Conservation (phyloP, 345 rosid species). For the Bruguiera sexangula region DNA sequence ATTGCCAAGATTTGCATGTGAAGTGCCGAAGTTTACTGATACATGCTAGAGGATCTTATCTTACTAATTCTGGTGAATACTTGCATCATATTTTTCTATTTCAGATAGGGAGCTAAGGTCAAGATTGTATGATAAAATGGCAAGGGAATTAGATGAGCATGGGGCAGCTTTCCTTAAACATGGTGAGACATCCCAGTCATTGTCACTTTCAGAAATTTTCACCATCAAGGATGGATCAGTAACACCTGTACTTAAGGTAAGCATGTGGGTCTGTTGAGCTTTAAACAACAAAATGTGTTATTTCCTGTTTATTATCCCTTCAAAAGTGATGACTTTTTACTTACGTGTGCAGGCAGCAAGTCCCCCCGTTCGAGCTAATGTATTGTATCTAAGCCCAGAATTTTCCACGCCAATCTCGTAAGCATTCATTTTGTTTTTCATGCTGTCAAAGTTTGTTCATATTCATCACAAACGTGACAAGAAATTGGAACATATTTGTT, state of each 20-base stretch:
- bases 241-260: constrained; percentile 70
- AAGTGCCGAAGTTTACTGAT: constrained; percentile 20
- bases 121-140: constrained; percentile 73
- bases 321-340: constrained; percentile 1
- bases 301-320: not conserved
- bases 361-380: constrained; percentile 91
- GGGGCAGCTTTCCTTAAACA: constrained; percentile 73
- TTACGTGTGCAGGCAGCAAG: constrained; percentile 53
- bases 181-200: constrained; percentile 87
- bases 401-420: constrained; percentile 78
- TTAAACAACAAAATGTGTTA: not conserved
- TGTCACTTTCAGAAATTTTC: constrained; percentile 76
- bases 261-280: constrained; percentile 1
- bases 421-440: constrained; percentile 34
- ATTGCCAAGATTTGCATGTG: not conserved
- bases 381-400: constrained; percentile 61
- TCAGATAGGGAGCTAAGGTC: constrained; percentile 50
- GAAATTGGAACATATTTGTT: too few relatives aligned
- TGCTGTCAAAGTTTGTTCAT: not conserved
- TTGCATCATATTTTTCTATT: constrained; percentile 38
- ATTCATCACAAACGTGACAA: too few relatives aligned
- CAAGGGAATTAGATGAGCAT: constrained; percentile 62
- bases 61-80: not conserved
- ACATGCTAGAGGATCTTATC: not conserved
- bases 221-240: constrained; percentile 60